Evolutionary conservation across 179 eudicot species (phyloP).

Genomic region (Silene coronaria): DNA sequence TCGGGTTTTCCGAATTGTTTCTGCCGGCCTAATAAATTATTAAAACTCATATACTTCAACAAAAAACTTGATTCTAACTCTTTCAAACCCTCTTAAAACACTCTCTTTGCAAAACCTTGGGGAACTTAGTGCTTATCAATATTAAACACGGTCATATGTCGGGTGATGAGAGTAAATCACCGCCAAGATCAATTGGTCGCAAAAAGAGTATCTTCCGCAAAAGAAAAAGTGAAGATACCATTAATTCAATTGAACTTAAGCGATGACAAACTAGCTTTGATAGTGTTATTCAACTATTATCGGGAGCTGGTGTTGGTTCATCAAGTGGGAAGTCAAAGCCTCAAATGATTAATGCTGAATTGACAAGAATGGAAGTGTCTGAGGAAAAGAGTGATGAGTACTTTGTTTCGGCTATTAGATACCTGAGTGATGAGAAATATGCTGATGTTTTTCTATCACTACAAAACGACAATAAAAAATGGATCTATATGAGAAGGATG

Average conservation of each 20-base stretch:
- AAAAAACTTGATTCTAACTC: too few relatives aligned
- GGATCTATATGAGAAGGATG: neutral
- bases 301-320: too few relatives aligned
- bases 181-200: neutral
- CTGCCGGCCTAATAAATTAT: too few relatives aligned
- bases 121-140: too few relatives aligned
- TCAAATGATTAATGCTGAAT: too few relatives aligned
- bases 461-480: neutral
- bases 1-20: too few relatives aligned
- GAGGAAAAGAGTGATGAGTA: too few relatives aligned
- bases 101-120: too few relatives aligned
- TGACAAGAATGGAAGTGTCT: too few relatives aligned
- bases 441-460: neutral
- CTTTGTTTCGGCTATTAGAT: neutral
- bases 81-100: too few relatives aligned
- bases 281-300: neutral
- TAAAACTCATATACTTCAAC: too few relatives aligned
- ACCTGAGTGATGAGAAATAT: neutral
- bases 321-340: too few relatives aligned
- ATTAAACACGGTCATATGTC: neutral
- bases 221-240: neutral
- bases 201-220: neutral
- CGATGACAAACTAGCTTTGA: neutral
- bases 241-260: neutral
- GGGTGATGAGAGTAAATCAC: neutral